phyloP scores from a whole-genome alignment of 1,284 basidiomycete genomes.

The Ceratobasidium theobromae region DNA sequence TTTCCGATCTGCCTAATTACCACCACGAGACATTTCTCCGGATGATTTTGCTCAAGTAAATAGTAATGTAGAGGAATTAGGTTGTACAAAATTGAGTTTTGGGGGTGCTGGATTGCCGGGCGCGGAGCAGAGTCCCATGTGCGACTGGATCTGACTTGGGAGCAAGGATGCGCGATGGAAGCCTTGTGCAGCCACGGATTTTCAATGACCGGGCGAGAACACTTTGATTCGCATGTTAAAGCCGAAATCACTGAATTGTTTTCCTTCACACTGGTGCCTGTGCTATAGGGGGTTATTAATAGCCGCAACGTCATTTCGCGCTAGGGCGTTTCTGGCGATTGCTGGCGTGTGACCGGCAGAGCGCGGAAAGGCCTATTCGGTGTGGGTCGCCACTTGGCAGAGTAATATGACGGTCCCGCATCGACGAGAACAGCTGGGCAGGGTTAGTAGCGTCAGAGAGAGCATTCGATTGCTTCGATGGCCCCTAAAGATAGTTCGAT shows the following conservation, averaged over 20 bases:
- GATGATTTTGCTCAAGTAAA: neutral
- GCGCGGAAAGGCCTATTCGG: neutral
- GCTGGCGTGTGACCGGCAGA: neutral
- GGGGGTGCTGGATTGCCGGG: neutral
- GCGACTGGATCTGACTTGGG: neutral
- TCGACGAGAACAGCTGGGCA: neutral
- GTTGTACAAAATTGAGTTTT: neutral
- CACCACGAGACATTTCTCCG: neutral
- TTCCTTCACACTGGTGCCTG: too few relatives aligned
- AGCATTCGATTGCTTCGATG: neutral
- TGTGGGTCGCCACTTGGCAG: neutral
- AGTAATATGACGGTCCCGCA: neutral
- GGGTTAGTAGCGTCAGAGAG: neutral
- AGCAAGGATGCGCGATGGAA: too few relatives aligned
- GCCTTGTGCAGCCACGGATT: too few relatives aligned
- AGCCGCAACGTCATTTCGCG: neutral
- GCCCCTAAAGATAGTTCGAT: slow-evolving; percentile 30
- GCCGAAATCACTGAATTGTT: too few relatives aligned
- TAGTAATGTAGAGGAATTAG: neutral
- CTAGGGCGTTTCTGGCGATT: too few relatives aligned
- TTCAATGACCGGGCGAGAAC: too few relatives aligned
- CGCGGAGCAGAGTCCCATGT: neutral
- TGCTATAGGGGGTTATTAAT: too few relatives aligned
- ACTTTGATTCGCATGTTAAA: too few relatives aligned
- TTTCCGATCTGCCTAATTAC: neutral